Evolutionary conservation across 2,329 filamentous ascomycete species (phyloP), one percentile per base, ranked within the genome.

Genomic region (Trichophyton rubrum): DNA sequence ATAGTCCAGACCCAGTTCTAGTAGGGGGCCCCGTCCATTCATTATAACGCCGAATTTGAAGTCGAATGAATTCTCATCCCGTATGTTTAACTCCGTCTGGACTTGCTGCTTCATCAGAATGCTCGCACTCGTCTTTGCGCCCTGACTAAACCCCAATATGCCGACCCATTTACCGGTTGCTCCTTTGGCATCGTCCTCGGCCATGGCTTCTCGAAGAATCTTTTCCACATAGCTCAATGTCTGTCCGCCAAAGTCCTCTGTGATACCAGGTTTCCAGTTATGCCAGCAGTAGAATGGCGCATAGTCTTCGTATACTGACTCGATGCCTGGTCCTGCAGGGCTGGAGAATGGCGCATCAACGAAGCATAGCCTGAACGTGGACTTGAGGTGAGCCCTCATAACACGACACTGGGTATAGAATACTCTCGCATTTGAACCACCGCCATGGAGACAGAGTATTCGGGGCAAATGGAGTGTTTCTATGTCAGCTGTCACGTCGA

Each of bases 401-500:
- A 75, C 75, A 63, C 88, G 86, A 66, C 84, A 83, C 74, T 91
- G 88, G 9, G 80, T 71, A 63, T 79, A 76, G 75, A 90, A 90
- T 70, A 90, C 82, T 45, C 78, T 69, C n/a, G 80, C 84, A 68
- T 87, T 90, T 64, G 85, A 84, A 63, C 88, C 88, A 67, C 87
- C 88, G 69, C 88, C 88, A 72, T 91, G 88, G n/a, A 91, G 83
- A 73, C 87, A 90, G 66, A 91, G 84, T 66, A 91, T 83, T 62
- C 87, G 85, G 2, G 87, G 87, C 30, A 79, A 75, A 62, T 70
- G 63, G 45, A 78, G 68, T 3, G 67, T 67, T 22, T 59, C 38
- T n/a, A 33, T 49, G 4, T 59, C 38, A 2, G 30, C 55, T 20
- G n/a, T 57, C 55, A 57, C 38, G 30, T 57, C 55, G 8, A 57